Evolutionary conservation across 805 yeast species (phyloP), one percentile per base, ranked within the genome.

Genomic region (Candida gorgasii): DNA sequence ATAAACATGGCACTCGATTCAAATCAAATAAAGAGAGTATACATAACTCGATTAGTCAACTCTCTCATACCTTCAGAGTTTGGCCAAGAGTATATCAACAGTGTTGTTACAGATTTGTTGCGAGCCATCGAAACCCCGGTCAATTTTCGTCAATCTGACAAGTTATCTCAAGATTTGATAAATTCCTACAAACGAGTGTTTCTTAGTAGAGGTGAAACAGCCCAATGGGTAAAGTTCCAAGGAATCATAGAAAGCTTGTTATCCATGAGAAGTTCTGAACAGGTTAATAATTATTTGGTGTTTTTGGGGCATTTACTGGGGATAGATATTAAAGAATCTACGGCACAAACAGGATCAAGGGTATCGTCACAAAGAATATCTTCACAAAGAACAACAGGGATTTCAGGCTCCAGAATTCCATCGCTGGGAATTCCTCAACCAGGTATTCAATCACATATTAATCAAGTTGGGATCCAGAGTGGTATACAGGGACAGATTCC

Each of bases 61-160:
- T 54, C 70, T 12, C 50, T 71, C 19, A 59, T 68, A 1, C 75
- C 76, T 8, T 22, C 49, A 1, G 71, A 65, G 37, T 58, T 65
- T 39, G 73, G 73, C 1, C 57, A 59, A 1, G 68, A 61, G 31
- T 67, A 61, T 44, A 51, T 51, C 4, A 58, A 61, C 35, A 59
- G 67, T 35, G 50, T 68, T 13, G 51, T 63, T 15, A 51, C 46
- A 37, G 73, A 69, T 33, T 43, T 69, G 11, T 40, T 57, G 23
- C 27, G 37, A 16, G 37, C 37, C 15, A 15, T 14, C 14, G 37
- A 22, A 13, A 34, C 17, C 6, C 6, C 28, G 28, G 13, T 32
- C 5, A 29, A 41, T 12, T 12, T 26, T 12, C 16, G 30, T 12
- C n/a, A 14, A 5, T 17, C 22, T 3, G 13, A 14, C 13, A 16